These are phyloP conservation scores for Aspergillus carlsbadensis DNA, from an alignment of 495 filamentous ascomycete genomes.

Conservation along the genomic window DNA sequence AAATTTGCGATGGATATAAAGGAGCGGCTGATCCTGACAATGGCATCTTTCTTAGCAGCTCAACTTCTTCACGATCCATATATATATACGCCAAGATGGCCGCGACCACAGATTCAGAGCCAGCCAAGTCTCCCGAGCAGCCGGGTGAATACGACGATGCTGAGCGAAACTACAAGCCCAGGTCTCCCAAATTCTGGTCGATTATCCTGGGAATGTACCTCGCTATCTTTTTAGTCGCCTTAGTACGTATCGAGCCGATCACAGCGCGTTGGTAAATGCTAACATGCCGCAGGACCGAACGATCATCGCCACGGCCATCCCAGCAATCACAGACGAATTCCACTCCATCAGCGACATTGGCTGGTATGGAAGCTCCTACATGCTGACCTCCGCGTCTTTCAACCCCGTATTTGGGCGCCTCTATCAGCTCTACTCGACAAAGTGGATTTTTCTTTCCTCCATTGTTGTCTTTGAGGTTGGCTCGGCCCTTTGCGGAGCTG, in stretches of 20 bases:
- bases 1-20: background rate
- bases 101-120: slow-evolving; percentile 18
- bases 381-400: background rate
- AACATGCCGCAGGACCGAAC: background rate
- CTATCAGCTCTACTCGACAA: slow-evolving; percentile 1
- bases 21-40: too few species aligned
- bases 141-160: slow-evolving; percentile 33
- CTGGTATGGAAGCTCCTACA: slow-evolving; percentile 7
- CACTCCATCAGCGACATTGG: slow-evolving; percentile 5
- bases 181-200: slow-evolving; percentile 30
- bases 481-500: background rate
- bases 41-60: too few species aligned
- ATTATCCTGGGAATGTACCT: slow-evolving; percentile 34
- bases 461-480: slow-evolving; percentile 2
- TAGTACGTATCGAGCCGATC: slow-evolving; percentile 23
- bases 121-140: background rate
- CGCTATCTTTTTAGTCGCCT: slow-evolving; percentile 37
- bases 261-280: background rate
- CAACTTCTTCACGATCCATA: too few species aligned
- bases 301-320: slow-evolving; percentile 5
- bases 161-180: slow-evolving; percentile 39
- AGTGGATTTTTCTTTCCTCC: slow-evolving; percentile 1
- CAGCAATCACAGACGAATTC: slow-evolving; percentile 5
- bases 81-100: slow-evolving; percentile 5
- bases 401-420: slow-evolving; percentile 3